Evolutionary conservation across 108 stramenopile species (phyloP).

Genomic region (Cyclotella atomus): DNA sequence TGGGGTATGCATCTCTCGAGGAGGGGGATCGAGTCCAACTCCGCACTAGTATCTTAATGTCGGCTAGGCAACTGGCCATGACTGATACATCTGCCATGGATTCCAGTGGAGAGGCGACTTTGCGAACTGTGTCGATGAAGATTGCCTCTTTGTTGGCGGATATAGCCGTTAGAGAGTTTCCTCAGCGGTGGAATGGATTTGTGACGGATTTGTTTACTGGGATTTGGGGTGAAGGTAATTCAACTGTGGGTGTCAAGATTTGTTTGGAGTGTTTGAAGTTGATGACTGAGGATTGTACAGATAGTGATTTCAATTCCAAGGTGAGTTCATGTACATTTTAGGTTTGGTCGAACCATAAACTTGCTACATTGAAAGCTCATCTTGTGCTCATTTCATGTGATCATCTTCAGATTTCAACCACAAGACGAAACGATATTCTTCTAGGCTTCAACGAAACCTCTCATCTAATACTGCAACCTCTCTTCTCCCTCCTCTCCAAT

Average conservation of each 20-base stretch:
- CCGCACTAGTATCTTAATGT: constrained; percentile 62
- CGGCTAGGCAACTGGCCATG: constrained; percentile 57
- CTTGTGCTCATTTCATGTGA: no score
- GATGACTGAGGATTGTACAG: constrained; percentile 91
- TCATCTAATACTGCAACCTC: constrained; percentile 62
- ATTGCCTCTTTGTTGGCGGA: constrained; percentile 73
- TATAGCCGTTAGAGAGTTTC: constrained; percentile 81
- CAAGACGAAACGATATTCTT: constrained; percentile 85
- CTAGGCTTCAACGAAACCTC: constrained; percentile 87
- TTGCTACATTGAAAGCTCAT: no score
- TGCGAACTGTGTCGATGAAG: constrained; percentile 70
- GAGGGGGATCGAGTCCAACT: constrained; percentile 70
- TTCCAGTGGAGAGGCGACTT: constrained; percentile 18
- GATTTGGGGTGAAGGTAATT: constrained; percentile 54
- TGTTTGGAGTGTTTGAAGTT: constrained; percentile 78
- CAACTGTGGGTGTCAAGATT: constrained; percentile 68
- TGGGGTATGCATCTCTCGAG: constrained; percentile 55
- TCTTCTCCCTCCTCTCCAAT: constrained; percentile 73
- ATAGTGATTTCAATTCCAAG: constrained; percentile 90
- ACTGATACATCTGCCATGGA: neutral
- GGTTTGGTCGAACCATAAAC: neutral
- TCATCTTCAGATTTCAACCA: constrained; percentile 71
- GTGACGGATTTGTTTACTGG: constrained; percentile 65
- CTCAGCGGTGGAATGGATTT: constrained; percentile 86
- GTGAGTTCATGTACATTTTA: constrained; percentile 33